Evolutionary conservation across 164 flowering plant genomes (phyloP), one percentile per base, ranked within the genome.

Genomic region (Saururus chinensis): DNA sequence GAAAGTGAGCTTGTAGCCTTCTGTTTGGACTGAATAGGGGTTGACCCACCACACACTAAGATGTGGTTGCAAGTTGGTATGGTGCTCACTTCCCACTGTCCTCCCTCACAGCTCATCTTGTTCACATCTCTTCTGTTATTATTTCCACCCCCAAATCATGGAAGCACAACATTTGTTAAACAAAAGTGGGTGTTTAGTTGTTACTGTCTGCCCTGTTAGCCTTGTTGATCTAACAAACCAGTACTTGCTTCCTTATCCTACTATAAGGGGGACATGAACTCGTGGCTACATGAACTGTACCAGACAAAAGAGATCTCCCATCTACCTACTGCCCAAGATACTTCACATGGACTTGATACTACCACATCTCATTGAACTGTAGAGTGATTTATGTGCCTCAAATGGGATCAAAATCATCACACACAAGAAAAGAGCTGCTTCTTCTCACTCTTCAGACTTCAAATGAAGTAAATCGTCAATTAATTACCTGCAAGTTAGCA

Each of bases 231-330:
- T 0, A 45, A 10, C 49, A 45, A 30, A 30, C 6, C 37, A 45
- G 49, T 45, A 45, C 49, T 45, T 45, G 49, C 49, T 45, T 12
- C 49, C 49, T 45, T 4, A 45, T 45, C 17, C 49, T 45, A 45
- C 2, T 45, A 13, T 12, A 45, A 6, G 58, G 37, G 58, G 19
- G 35, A 55, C 58, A 55, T 21, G 25, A 21, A 54, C 58, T 55
- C 35, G 37, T 55, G 58, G 35, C 9, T 9, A 23, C 30, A 21
- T 21, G 5, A 55, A 23, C 58, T 23, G 9, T 55, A 55, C 23
- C 58, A 55, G 58, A 55, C 58, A 53, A 53, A n/a, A 23, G 23
- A 23, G 56, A 53, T 24, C 58, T 8, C 58, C 21, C 35, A 23
- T 24, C 58, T 24, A 30, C 37, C 25, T 23, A 55, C 19, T 7